Percentiles rank a stretch among this genome's conserved stretches.
phyloP scores from a whole-genome alignment of 495 filamentous ascomycete genomes.

The Polyplosphaeria fusca region DNA sequence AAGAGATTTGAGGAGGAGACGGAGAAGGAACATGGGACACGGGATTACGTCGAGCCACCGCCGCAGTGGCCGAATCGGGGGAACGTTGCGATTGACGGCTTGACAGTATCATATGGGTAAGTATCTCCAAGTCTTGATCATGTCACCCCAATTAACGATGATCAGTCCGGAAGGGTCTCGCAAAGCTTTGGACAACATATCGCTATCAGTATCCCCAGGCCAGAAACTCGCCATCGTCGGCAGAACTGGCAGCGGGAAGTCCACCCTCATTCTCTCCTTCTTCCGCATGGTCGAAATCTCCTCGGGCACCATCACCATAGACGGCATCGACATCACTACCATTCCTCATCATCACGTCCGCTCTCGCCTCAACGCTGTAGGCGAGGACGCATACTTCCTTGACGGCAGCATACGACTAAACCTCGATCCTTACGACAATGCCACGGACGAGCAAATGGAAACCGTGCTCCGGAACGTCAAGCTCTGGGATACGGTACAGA shows the following conservation, averaged over 20 bases:
- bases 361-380: constrained; percentile 48
- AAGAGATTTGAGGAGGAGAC: constrained; percentile 43
- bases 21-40: constrained; percentile 20
- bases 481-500: constrained; percentile 45
- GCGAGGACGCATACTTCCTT: constrained; percentile 49
- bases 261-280: constrained; percentile 49
- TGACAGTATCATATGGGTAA: constrained; percentile 25
- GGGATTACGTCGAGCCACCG: neutral
- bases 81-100: constrained; percentile 3
- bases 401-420: constrained; percentile 37
- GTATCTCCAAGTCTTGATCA: neutral
- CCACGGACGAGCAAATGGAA: constrained; percentile 24
- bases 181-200: constrained; percentile 49
- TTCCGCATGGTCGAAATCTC: constrained; percentile 52
- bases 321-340: constrained; percentile 50
- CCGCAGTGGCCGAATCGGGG: constrained; percentile 22
- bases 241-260: constrained; percentile 56
- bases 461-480: neutral
- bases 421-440: constrained; percentile 14
- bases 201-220: constrained; percentile 51
- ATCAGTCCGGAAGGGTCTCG: neutral
- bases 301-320: constrained; percentile 46
- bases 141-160: neutral
- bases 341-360: constrained; percentile 49
- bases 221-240: constrained; percentile 59